Conservation (phyloP, 768 basidiomycete genomes). For the Boletus speciosus region DNA sequence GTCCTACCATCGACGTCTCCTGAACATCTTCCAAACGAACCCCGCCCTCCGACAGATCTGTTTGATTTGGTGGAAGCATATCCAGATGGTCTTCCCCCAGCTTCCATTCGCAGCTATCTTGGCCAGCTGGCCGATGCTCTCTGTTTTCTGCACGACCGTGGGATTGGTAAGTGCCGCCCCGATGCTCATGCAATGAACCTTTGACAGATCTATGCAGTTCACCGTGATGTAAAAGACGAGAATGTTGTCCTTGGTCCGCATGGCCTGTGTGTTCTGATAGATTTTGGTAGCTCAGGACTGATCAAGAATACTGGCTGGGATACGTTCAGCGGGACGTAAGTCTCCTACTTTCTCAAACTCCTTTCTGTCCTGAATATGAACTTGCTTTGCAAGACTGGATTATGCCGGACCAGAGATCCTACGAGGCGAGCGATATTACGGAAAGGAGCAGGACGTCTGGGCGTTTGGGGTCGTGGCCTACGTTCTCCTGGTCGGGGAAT, state of each 20-base stretch:
- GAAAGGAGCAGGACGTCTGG: conserved; percentile 98
- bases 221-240: conserved; percentile 98
- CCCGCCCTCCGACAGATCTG: conserved; percentile 70
- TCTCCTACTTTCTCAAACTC: conserved; percentile 16
- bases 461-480: conserved; percentile 96
- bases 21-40: conserved; percentile 48
- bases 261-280: conserved; percentile 88
- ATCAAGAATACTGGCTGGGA: conserved; percentile 86
- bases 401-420: conserved; percentile 97
- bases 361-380: conserved; percentile 8
- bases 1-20: conserved; percentile 78
- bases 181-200: conserved; percentile 2
- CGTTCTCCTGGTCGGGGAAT: conserved; percentile 89
- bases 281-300: conserved; percentile 92
- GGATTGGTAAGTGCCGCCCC: conserved; percentile 64
- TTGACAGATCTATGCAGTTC: conserved; percentile 48
- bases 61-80: conserved; percentile 93
- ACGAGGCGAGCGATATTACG: conserved; percentile 89
- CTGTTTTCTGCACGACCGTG: conserved; percentile 83
- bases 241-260: conserved; percentile 82
- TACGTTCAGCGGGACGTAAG: conserved; percentile 90
- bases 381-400: conserved; percentile 55
- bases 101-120: conserved; percentile 75
- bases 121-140: conserved; percentile 93
- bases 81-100: conserved; percentile 78